A percentile compares a stretch with the other conserved stretches of the same genome.
phyloP scores from a whole-genome alignment of 2,329 filamentous ascomycete species.

The Tolypocladium paradoxum region DNA sequence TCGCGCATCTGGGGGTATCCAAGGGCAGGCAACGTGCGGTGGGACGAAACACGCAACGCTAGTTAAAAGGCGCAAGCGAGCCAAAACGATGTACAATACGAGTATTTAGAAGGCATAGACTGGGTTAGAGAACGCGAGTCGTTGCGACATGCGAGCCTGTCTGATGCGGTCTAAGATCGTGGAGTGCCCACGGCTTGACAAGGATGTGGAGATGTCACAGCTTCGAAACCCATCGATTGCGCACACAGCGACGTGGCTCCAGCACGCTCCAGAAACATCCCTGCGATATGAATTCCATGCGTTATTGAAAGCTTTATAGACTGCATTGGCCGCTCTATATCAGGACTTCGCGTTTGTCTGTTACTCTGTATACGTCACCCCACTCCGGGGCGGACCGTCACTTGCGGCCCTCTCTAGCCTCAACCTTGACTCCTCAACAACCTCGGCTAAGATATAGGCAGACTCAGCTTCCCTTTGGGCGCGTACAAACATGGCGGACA shows the following conservation, averaged over 20 bases:
- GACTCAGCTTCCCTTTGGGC: neutral
- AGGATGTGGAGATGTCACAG: neutral
- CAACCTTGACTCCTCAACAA: neutral
- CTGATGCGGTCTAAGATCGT: neutral
- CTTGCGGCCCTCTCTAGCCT: neutral
- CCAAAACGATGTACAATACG: neutral
- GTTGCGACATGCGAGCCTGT: neutral
- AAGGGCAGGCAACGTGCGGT: neutral
- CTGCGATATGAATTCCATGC: neutral
- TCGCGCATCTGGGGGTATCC: too few relatives aligned
- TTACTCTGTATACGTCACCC: neutral
- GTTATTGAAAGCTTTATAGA: too few relatives aligned
- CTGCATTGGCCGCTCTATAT: neutral
- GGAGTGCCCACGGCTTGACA: neutral
- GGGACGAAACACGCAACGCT: neutral
- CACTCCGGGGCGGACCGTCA: neutral
- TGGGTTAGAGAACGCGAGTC: neutral
- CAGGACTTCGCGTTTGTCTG: neutral
- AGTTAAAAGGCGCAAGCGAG: neutral
- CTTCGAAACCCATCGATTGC: neutral
- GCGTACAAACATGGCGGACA: neutral
- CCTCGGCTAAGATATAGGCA: neutral
- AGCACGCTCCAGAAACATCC: neutral
- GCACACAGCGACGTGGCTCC: neutral
- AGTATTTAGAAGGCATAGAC: neutral